Evolutionary conservation across 129 eudicot genomes (phyloP).

Genomic region (Glebionis coronaria): DNA sequence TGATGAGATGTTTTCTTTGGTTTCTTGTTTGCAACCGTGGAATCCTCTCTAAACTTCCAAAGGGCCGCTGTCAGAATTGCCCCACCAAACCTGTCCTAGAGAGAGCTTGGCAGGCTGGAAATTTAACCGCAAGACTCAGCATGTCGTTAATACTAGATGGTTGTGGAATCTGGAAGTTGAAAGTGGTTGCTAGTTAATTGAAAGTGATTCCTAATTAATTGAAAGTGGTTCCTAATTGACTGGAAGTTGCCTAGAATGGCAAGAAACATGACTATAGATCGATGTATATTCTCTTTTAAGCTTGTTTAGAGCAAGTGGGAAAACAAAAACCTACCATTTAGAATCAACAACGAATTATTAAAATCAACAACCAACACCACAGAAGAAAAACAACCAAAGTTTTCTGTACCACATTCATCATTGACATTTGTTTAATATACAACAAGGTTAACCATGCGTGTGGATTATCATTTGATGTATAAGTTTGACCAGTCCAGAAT

Average conservation of each 20-base stretch:
- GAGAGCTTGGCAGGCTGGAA: too few relatives aligned
- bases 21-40: too few relatives aligned
- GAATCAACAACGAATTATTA: neutral
- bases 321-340: neutral
- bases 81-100: too few relatives aligned
- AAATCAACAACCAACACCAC: constrained; percentile 34
- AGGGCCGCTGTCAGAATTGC: too few relatives aligned
- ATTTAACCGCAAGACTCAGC: too few relatives aligned
- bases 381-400: constrained; percentile 33
- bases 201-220: neutral
- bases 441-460: constrained; percentile 20
- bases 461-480: constrained; percentile 26
- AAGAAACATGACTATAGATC: neutral
- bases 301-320: constrained; percentile 22
- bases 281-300: neutral
- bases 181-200: neutral
- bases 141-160: too few relatives aligned
- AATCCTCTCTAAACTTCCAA: too few relatives aligned
- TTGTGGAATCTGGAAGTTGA: neutral
- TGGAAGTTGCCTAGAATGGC: neutral
- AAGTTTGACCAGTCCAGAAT: constrained; percentile 29
- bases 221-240: neutral
- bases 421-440: constrained; percentile 24
- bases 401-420: constrained; percentile 34
- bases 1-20: too few relatives aligned